These are phyloP conservation scores for Kingdonia uniflora DNA, from an alignment of 164 flowering plant species.

Conservation along the genomic window DNA sequence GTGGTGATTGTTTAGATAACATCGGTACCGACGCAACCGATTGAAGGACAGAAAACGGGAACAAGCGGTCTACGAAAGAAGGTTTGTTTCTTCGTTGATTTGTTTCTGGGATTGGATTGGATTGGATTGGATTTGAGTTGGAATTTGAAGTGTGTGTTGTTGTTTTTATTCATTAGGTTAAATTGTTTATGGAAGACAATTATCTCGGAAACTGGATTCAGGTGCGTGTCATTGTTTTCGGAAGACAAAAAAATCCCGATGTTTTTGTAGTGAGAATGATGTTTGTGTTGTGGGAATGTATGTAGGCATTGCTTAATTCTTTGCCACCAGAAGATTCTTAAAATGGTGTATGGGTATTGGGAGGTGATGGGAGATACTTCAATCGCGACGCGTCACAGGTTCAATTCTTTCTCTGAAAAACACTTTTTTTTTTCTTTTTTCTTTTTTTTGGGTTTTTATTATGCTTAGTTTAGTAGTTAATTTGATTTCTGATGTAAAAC, in stretches of 20 bases:
- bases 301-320: constrained; percentile 82
- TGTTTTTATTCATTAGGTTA: constrained; percentile 44
- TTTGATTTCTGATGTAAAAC: neutral
- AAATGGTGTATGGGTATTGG: constrained; percentile 73
- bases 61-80: constrained; percentile 95
- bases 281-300: constrained; percentile 2
- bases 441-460: neutral
- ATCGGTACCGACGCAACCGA: constrained; percentile 68
- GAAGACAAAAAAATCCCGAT: too few relatives aligned
- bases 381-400: constrained; percentile 95
- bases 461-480: too few relatives aligned
- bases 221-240: constrained; percentile 27
- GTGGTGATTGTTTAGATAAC: constrained; percentile 30
- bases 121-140: neutral
- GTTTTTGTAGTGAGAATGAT: neutral
- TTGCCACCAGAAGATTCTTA: constrained; percentile 82
- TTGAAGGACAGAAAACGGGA: constrained; percentile 96
- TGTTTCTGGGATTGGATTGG: too few relatives aligned
- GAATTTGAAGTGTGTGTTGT: neutral
- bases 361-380: constrained; percentile 98
- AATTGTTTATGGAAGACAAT: constrained; percentile 82
- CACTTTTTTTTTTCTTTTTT: neutral
- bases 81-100: constrained; percentile 19
- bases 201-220: constrained; percentile 98
- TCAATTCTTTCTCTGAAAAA: neutral